Evolutionary conservation across 169 alveolate genomes (phyloP).

Genomic region (Amoebophrya sp.): DNA sequence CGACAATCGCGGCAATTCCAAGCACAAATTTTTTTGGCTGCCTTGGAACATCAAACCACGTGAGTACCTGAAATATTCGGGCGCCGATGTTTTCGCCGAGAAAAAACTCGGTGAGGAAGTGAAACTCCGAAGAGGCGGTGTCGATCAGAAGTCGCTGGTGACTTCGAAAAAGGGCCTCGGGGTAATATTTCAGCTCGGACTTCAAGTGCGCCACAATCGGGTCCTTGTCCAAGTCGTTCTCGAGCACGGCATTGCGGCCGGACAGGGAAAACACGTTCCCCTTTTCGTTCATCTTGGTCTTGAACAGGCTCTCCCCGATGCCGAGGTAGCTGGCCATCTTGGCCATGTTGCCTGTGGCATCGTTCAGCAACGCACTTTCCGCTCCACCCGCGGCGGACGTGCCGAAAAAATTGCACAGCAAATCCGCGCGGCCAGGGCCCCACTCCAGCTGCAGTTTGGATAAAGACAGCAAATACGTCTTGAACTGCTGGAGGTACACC

Average conservation of each 20-base stretch:
- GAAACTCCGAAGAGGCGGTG: conserved; percentile 49
- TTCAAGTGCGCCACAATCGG: conserved; percentile 31
- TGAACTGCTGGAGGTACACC: conserved; percentile 28
- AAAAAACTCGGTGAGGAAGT: conserved; percentile 47
- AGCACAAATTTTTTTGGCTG: too few relatives aligned
- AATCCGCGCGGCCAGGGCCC: background rate
- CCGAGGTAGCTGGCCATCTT: too few relatives aligned
- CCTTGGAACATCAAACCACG: too few relatives aligned
- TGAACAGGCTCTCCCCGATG: background rate
- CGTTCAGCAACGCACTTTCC: too few relatives aligned
- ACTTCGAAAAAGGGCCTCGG: conserved; percentile 25
- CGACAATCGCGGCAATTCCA: too few relatives aligned
- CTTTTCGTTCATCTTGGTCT: background rate
- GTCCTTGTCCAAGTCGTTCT: conserved; percentile 4
- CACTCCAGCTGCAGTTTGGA: conserved; percentile 25
- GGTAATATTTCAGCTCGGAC: background rate
- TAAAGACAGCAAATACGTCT: background rate
- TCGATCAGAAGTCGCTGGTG: conserved; percentile 50
- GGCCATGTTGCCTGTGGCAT: too few relatives aligned
- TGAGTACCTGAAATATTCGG: background rate
- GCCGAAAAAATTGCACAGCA: background rate
- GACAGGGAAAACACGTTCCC: conserved; percentile 28
- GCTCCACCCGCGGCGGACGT: background rate
- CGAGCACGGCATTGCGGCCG: background rate
- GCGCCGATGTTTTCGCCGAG: conserved; percentile 33